Percentiles rank a stretch among this genome's conserved stretches.
Evolutionary conservation across 257 asterid species (phyloP).

Genomic region (Solanum pinnatisectum): DNA sequence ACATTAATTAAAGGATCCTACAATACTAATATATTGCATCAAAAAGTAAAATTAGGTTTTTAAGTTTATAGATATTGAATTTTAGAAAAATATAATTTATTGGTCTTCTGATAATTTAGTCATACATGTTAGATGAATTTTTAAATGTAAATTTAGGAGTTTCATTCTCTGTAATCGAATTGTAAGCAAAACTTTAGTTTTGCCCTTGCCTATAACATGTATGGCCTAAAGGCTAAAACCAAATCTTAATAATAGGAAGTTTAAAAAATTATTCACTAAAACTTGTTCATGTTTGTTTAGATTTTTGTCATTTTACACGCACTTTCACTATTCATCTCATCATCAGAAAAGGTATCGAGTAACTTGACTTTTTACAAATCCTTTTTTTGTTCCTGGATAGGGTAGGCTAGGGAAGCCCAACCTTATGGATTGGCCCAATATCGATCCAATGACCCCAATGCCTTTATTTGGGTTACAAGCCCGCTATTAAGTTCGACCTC

Average conservation of each 20-base stretch:
- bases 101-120: neutral
- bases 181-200: neutral
- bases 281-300: no score
- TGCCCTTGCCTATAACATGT: neutral
- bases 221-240: no score
- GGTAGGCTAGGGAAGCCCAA: no score
- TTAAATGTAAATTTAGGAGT: neutral
- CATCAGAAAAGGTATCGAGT: no score
- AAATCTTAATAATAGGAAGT: no score
- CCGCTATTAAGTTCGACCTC: neutral
- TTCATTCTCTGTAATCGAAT: neutral
- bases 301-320: no score
- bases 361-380: no score
- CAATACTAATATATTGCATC: neutral
- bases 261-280: no score
- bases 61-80: neutral
- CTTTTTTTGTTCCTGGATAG: no score
- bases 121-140: neutral
- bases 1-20: neutral
- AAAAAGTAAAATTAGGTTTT: neutral
- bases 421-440: neutral
- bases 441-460: neutral
- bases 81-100: no score
- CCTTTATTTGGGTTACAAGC: neutral
- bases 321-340: no score